Conservation (phyloP, 2,329 filamentous ascomycete genomes). For the Cercospora nicotianae region DNA sequence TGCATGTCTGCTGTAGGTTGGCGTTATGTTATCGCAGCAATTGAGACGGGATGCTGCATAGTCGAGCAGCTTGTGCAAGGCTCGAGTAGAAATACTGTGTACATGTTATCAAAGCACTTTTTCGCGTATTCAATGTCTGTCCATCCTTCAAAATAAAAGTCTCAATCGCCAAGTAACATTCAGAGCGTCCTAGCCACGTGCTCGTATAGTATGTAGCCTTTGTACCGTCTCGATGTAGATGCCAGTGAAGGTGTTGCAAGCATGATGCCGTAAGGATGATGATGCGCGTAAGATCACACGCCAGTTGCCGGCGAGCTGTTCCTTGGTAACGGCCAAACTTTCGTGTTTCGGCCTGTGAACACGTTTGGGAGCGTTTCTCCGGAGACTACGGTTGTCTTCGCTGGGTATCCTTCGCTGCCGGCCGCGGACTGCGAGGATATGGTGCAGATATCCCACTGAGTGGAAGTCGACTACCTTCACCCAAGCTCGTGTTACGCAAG, state of each 20-base stretch:
- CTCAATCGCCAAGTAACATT: too few species aligned
- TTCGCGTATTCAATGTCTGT: not conserved
- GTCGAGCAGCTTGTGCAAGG: not conserved
- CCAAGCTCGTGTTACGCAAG: not conserved
- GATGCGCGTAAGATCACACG: slow-evolving; percentile 3
- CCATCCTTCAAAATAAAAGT: not conserved
- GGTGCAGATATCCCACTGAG: not conserved
- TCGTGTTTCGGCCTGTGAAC: not conserved
- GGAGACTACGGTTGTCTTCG: not conserved
- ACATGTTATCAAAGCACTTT: not conserved
- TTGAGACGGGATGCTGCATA: not conserved
- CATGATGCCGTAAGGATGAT: not conserved
- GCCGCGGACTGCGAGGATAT: not conserved
- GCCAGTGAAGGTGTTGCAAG: not conserved
- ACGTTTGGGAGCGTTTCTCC: not conserved
- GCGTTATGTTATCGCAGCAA: not conserved
- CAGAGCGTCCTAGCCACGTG: not conserved
- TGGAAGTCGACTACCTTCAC: not conserved
- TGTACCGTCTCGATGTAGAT: not conserved
- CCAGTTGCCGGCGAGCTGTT: not conserved
- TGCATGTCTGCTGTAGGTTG: not conserved
- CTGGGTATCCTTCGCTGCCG: not conserved
- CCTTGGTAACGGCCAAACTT: slow-evolving; percentile 1
- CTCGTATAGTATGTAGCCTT: not conserved
- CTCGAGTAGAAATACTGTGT: not conserved